These are phyloP conservation scores for Ustilaginoidea virens DNA, from an alignment of 2,329 filamentous ascomycete species.

Conservation along the genomic window DNA sequence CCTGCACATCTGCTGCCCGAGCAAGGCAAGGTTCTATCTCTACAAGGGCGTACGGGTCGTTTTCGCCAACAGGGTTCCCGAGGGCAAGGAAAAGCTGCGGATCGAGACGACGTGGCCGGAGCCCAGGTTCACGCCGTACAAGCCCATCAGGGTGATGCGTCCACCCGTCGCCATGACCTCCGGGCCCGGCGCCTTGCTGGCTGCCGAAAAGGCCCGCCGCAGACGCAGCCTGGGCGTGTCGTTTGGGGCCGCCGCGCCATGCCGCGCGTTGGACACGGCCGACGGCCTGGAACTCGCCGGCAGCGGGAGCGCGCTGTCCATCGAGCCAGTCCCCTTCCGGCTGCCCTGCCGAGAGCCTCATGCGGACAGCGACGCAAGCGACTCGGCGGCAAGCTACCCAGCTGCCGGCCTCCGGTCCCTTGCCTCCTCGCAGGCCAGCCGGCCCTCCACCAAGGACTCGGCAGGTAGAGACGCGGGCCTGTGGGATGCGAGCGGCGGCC, in stretches of 20 bases:
- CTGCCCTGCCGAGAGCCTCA: constrained; percentile 17
- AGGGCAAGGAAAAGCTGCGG: constrained; percentile 80
- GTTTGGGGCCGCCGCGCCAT: constrained; percentile 13
- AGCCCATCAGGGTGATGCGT: constrained; percentile 42
- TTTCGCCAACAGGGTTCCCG: constrained; percentile 90
- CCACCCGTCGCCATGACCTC: constrained; percentile 20
- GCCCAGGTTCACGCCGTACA: constrained; percentile 75
- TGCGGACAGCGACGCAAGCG: constrained; percentile 16
- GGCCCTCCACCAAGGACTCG: constrained; percentile 21
- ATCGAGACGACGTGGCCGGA: constrained; percentile 86
- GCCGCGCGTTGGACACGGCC: constrained; percentile 19
- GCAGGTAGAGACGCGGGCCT: constrained; percentile 12
- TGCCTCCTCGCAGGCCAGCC: constrained; percentile 14
- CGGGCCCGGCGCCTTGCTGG: constrained; percentile 31
- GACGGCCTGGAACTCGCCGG: constrained; percentile 12
- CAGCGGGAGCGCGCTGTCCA: constrained; percentile 17
- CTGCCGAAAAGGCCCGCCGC: constrained; percentile 43
- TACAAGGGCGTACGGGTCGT: constrained; percentile 89
- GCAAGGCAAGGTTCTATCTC: constrained; percentile 70
- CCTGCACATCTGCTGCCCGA: constrained; percentile 79
- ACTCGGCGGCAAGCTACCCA: too few relatives aligned
- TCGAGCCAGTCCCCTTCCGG: constrained; percentile 38
- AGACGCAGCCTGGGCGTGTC: constrained; percentile 40
- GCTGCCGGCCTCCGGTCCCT: constrained; percentile 11
- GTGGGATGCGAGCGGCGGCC: neutral